Conservation (phyloP, 352 stramenopile species). For the Phytopythium litorale region DNA sequence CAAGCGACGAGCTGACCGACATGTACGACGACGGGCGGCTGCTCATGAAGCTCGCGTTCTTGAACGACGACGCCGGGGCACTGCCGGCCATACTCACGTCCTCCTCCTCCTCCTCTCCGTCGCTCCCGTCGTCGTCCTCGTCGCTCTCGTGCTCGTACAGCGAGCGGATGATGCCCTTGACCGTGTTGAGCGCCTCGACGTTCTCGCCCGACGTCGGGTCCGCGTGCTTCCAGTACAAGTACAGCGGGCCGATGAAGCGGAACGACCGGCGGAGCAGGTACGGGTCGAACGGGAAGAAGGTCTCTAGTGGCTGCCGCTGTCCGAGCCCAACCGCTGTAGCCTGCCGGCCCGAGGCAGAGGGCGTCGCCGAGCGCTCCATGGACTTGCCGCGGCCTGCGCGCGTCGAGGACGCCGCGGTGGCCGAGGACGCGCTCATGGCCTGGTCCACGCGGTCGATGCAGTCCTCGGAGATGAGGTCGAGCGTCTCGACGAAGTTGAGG, state of each 20-base stretch:
- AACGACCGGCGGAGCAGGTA: conserved; percentile 94
- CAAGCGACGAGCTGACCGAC: conserved; percentile 51
- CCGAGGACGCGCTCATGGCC: conserved; percentile 49
- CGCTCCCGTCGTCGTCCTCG: conserved; percentile 35
- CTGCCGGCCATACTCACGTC: conserved; percentile 63
- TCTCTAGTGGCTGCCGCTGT: conserved; percentile 63
- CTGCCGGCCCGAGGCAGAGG: conserved; percentile 20
- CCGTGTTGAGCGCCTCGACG: conserved; percentile 45
- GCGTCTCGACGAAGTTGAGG: conserved; percentile 73
- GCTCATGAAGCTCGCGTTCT: conserved; percentile 48
- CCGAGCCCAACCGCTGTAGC: conserved; percentile 32
- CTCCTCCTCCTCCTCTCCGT: conserved; percentile 31
- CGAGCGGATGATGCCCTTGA: conserved; percentile 59
- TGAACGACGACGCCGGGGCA: conserved; percentile 35
- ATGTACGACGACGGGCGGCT: conserved; percentile 45
- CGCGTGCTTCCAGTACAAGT: conserved; percentile 93
- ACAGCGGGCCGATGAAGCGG: conserved; percentile 90
- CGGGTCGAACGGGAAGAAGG: conserved; percentile 98
- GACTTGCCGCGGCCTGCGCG: conserved; percentile 28
- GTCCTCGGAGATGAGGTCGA: conserved; percentile 72
- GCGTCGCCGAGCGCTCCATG: conserved; percentile 64
- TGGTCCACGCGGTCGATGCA: conserved; percentile 74
- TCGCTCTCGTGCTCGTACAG: conserved; percentile 42
- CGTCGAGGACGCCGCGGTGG: conserved; percentile 11
- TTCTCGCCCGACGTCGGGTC: conserved; percentile 78